A percentile compares a stretch with the other conserved stretches of the same genome.
These are phyloP conservation scores for Oryza meyeriana DNA, from an alignment of 176 grass and related monocot species.

Conservation along the genomic window DNA sequence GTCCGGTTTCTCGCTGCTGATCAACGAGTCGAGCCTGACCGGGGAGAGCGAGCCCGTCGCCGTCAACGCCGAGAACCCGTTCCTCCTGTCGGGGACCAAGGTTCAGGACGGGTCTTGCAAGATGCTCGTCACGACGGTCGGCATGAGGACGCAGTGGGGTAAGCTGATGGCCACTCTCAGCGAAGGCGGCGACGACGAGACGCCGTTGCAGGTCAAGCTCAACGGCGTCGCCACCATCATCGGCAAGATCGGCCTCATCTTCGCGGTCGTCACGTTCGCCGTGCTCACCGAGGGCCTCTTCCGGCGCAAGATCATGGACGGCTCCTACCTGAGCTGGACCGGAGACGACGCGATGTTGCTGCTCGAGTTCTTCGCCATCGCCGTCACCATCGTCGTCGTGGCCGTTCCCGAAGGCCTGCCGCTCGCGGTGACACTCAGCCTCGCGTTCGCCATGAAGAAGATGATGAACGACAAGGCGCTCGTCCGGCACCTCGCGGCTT, in stretches of 20 bases:
- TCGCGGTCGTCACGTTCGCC: slow-evolving; percentile 86
- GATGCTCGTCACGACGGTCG: slow-evolving; percentile 86
- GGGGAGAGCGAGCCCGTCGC: slow-evolving; percentile 88
- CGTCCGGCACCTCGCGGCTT: slow-evolving; percentile 84
- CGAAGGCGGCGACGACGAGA: slow-evolving; percentile 93
- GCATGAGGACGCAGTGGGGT: slow-evolving; percentile 95
- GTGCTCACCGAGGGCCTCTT: slow-evolving; percentile 73
- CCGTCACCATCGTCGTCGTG: slow-evolving; percentile 86
- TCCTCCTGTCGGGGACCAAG: slow-evolving; percentile 89
- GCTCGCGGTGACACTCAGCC: slow-evolving; percentile 85
- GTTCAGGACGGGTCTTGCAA: slow-evolving; percentile 96
- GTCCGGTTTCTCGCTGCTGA: slow-evolving; percentile 79
- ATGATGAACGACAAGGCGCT: slow-evolving; percentile 99
- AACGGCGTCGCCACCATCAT: slow-evolving; percentile 95
- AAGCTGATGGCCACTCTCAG: slow-evolving; percentile 95
- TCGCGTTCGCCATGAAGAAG: slow-evolving; percentile 99
- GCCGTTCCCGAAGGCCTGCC: slow-evolving; percentile 93
- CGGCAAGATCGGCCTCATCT: slow-evolving; percentile 86
- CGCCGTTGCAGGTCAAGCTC: slow-evolving; percentile 90
- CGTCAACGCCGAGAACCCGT: slow-evolving; percentile 77
- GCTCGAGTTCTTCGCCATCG: slow-evolving; percentile 92
- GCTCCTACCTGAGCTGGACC: slow-evolving; percentile 68
- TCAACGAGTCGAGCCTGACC: slow-evolving; percentile 90
- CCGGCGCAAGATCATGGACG: slow-evolving; percentile 61
- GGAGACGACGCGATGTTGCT: slow-evolving; percentile 81